A percentile compares a stretch with the other conserved stretches of the same genome.
Conservation (phyloP, 805 yeast species). For the Cyberlindnera americana region DNA sequence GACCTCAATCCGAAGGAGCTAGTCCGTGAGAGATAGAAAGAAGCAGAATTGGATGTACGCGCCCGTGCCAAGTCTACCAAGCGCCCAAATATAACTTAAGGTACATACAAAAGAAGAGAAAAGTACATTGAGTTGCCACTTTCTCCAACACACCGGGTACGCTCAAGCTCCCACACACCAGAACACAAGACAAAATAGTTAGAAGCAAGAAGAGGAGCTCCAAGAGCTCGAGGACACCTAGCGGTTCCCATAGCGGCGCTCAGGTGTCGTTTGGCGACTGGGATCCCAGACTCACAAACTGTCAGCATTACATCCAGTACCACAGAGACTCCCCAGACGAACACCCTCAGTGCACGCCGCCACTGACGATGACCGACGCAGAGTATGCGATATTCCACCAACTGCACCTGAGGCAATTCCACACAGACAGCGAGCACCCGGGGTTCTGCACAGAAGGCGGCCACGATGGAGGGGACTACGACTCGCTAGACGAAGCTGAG, state of each 20-base stretch:
- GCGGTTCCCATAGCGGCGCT: constrained; percentile 3
- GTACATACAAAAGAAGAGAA: too few relatives aligned
- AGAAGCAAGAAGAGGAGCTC: constrained; percentile 21
- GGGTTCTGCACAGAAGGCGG: constrained; percentile 11
- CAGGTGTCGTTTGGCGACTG: constrained; percentile 15
- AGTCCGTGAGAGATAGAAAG: too few relatives aligned
- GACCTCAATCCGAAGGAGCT: too few relatives aligned
- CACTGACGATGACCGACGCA: too few relatives aligned
- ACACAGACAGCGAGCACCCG: constrained; percentile 11
- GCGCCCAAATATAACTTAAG: too few relatives aligned
- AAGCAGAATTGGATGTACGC: too few relatives aligned
- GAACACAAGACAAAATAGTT: constrained; percentile 10
- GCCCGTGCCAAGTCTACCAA: too few relatives aligned
- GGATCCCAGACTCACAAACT: constrained; percentile 15
- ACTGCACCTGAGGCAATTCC: constrained; percentile 8
- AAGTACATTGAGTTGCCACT: too few relatives aligned
- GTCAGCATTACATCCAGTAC: constrained; percentile 11
- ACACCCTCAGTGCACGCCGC: constrained; percentile 3
- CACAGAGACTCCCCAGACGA: constrained; percentile 8
- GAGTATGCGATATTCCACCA: constrained; percentile 5
- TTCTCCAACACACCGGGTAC: too few relatives aligned
- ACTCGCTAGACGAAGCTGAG: neutral
- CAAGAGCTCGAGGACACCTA: constrained; percentile 20
- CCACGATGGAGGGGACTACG: neutral
- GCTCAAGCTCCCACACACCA: neutral